Conservation (phyloP, 768 basidiomycete species). For the Imleria badia region DNA sequence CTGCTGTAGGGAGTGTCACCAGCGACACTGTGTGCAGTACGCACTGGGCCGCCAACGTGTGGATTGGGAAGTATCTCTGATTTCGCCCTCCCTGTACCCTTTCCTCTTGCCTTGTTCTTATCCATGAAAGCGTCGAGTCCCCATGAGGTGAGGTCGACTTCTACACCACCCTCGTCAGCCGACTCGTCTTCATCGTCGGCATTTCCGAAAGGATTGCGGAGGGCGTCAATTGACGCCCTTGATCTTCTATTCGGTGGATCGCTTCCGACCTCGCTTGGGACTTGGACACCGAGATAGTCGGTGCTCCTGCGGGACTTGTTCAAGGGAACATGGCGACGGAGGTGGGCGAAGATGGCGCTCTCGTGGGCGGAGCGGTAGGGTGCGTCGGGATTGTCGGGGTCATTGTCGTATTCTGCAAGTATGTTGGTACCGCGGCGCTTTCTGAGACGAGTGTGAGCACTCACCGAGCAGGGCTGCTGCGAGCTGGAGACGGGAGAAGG, state of each 20-base stretch:
- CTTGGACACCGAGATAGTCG: conserved; percentile 66
- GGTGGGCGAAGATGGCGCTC: conserved; percentile 82
- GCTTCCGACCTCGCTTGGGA: conserved; percentile 64
- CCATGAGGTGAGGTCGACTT: conserved; percentile 84
- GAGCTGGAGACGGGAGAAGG: conserved; percentile 82
- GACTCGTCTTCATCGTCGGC: conserved; percentile 59
- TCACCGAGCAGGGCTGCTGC: conserved; percentile 84
- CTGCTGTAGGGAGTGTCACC: conserved; percentile 41
- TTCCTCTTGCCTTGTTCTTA: conserved; percentile 55
- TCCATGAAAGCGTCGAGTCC: conserved; percentile 76
- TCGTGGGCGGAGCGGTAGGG: conserved; percentile 70
- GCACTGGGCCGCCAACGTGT: conserved; percentile 37
- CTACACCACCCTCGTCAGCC: conserved; percentile 49
- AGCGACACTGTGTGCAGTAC: conserved; percentile 44
- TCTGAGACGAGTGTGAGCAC: conserved; percentile 18
- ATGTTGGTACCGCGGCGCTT: not conserved
- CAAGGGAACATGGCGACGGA: conserved; percentile 56
- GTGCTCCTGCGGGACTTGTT: conserved; percentile 51
- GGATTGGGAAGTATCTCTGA: conserved; percentile 45
- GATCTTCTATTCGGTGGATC: conserved; percentile 49
- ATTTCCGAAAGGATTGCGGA: conserved; percentile 74
- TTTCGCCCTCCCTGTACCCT: conserved; percentile 38
- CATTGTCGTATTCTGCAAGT: conserved; percentile 83
- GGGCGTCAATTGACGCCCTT: conserved; percentile 56
- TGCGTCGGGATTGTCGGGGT: conserved; percentile 62